These are phyloP conservation scores for Ascochyta koolunga DNA, from an alignment of 2,329 filamentous ascomycete genomes.

Conservation along the genomic window DNA sequence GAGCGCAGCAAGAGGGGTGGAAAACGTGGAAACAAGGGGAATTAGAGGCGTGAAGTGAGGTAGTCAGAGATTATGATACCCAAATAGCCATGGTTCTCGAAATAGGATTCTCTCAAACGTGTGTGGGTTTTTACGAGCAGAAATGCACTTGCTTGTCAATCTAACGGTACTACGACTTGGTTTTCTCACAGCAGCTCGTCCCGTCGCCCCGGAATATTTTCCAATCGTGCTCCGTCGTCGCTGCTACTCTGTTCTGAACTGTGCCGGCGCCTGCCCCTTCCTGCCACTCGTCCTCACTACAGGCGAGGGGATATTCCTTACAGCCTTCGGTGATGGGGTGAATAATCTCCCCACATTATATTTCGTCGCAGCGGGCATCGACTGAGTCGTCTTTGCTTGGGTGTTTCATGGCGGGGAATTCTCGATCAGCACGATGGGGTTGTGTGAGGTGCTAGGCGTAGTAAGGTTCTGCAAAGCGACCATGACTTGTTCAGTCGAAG, in stretches of 20 bases:
- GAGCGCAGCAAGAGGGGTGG: conserved; percentile 85
- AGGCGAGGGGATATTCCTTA: not conserved
- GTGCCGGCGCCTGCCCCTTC: not conserved
- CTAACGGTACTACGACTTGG: too few relatives aligned
- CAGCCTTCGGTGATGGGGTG: not conserved
- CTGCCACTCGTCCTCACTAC: not conserved
- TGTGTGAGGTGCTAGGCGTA: conserved; percentile 21
- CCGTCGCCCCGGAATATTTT: too few relatives aligned
- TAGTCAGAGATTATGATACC: conserved; percentile 8
- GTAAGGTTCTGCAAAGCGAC: not conserved
- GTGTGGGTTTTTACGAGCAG: too few relatives aligned
- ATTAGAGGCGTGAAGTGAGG: conserved; percentile 10
- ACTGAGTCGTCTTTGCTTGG: not conserved
- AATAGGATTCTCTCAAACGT: too few relatives aligned
- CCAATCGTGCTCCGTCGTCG: too few relatives aligned
- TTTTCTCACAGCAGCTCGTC: too few relatives aligned
- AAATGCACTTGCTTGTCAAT: too few relatives aligned
- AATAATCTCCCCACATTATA: not conserved
- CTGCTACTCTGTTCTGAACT: not conserved
- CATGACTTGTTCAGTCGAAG: not conserved
- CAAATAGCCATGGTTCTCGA: conserved; percentile 2
- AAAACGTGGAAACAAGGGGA: conserved; percentile 70
- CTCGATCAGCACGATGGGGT: conserved; percentile 35
- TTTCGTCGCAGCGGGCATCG: too few relatives aligned
- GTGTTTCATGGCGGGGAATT: conserved; percentile 13